Evolutionary conservation across 345 rosid genomes (phyloP), one percentile per base, ranked within the genome.

Genomic region (Draba incana): DNA sequence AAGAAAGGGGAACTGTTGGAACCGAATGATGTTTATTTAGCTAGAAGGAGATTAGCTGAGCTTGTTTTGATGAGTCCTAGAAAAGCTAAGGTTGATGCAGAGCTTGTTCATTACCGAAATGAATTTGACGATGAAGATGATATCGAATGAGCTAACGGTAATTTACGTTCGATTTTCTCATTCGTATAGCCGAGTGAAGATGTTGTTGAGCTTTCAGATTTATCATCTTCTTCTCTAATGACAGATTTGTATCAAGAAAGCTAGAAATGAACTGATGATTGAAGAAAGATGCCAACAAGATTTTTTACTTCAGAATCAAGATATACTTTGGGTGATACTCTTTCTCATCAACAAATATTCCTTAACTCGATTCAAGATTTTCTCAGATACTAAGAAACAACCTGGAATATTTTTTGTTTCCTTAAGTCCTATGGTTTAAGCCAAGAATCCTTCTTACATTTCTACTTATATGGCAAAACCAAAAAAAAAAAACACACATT

Each of bases 31-130:
- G 76, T 93, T 74, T 90, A 93, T 72, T 77, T 85, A 79, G 94
- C 96, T 0, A 82, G 97, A 80, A 86, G 98, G 76, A 91, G 72
- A 63, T 77, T 94, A 82, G 90, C 82, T 10, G 96, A 85, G 75
- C 78, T 94, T 75, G 89, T 94, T 53, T 71, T 88, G 81, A 16
- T 79, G 70, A 88, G 93, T 64, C 88, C 94, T 12, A 88, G 97
- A 79, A 89, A 82, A 68, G 88, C 81, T 1, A 85, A 75, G 46
- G 54, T 84, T 72, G 89, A 89, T 68, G 70, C 57, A 13, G 99
- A 88, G 72, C 77, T 91, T 64, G 92, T 89, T 77, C 70, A 77
- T 41, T 81, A 78, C 65, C 56, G 85, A 65, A 79, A 85, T 52
- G 70, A 78, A 35, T 70, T 57, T 50, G 80, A 75, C 43, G 85